Conservation (phyloP, 768 basidiomycete species). For the Leucocoprinus leucothites region DNA sequence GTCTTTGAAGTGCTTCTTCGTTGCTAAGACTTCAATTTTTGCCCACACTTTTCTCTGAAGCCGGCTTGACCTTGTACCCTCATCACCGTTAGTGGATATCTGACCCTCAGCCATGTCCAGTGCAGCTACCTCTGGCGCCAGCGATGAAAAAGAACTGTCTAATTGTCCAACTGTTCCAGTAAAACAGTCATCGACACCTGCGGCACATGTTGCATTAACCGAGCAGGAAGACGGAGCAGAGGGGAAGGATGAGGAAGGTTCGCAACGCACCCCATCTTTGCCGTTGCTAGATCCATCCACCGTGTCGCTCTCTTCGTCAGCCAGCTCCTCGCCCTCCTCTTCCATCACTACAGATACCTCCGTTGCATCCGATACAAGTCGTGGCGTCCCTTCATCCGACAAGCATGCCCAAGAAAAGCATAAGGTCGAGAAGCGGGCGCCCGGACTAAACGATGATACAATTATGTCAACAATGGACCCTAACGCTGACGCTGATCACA, state of each 20-base stretch:
- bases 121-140: too few species aligned
- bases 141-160: too few species aligned
- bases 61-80: too few species aligned
- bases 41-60: too few species aligned
- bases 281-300: conserved; percentile 9
- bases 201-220: too few species aligned
- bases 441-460: neutral
- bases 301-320: conserved; percentile 10
- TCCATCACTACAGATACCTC: conserved; percentile 10
- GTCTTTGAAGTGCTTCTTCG: too few species aligned
- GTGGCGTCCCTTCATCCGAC: neutral
- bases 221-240: neutral
- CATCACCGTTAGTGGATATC: too few species aligned
- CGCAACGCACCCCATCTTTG: conserved; percentile 1
- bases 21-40: too few species aligned
- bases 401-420: neutral
- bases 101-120: too few species aligned
- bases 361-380: neutral
- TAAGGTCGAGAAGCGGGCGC: neutral
- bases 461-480: neutral
- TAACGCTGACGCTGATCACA: neutral
- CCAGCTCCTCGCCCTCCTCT: conserved; percentile 14
- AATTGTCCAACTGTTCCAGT: too few species aligned
- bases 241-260: neutral
- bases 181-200: too few species aligned